A percentile compares a stretch with the other conserved stretches of the same genome.
These are phyloP conservation scores for Sophora flavescens DNA, from an alignment of 306 rosid genomes.

Conservation along the genomic window DNA sequence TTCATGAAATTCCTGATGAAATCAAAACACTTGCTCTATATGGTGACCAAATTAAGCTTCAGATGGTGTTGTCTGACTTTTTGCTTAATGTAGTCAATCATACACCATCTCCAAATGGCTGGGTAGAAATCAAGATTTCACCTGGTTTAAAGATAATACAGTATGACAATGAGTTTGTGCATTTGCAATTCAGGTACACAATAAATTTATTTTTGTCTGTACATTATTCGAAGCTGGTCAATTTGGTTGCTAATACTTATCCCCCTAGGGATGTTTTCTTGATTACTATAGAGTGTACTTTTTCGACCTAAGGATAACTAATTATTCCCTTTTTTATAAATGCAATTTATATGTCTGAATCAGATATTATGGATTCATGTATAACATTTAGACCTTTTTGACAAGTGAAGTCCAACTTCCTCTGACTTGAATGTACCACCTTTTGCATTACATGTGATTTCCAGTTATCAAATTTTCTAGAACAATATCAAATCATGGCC, in stretches of 20 bases:
- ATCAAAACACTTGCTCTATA: conserved; percentile 62
- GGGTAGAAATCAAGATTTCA: conserved; percentile 78
- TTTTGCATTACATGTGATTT: not conserved
- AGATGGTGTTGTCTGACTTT: conserved; percentile 77
- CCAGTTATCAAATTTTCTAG: not conserved
- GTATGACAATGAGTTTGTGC: conserved; percentile 64
- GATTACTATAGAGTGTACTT: not conserved
- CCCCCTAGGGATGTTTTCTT: not conserved
- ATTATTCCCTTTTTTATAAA: conserved; percentile 7
- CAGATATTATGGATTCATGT: not conserved
- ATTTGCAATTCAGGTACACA: conserved; percentile 73
- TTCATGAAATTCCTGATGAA: conserved; percentile 76
- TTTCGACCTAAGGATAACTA: not conserved
- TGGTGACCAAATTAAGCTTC: conserved; percentile 87
- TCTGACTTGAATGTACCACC: not conserved
- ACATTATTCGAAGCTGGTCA: conserved; percentile 6
- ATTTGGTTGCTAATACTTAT: conserved; percentile 28
- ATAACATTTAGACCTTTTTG: conserved; percentile 8
- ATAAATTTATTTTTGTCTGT: not conserved
- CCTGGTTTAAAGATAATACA: conserved; percentile 64
- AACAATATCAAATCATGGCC: not conserved
- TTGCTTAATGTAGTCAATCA: conserved; percentile 66
- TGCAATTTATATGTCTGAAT: conserved; percentile 5
- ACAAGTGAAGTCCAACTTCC: conserved; percentile 9
- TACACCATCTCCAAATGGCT: conserved; percentile 70